These are phyloP conservation scores for Backusella parvicylindrica DNA, from an alignment of 192 early-diverging fungal genomes.

Conservation along the genomic window DNA sequence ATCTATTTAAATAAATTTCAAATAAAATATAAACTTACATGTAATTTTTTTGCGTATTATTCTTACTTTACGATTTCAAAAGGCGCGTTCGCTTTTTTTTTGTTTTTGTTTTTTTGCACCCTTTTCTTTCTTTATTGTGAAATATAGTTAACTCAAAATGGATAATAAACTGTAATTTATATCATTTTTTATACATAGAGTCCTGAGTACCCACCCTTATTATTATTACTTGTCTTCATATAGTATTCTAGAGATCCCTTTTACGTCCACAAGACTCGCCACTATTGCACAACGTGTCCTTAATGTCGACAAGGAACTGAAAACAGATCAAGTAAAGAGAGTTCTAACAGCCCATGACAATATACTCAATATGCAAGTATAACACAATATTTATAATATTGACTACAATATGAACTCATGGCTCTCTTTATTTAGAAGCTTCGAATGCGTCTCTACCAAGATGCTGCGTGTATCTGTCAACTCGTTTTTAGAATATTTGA, in stretches of 20 bases:
- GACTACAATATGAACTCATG: neutral
- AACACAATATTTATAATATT: neutral
- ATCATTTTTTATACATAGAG: too few relatives aligned
- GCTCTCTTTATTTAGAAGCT: constrained; percentile 22
- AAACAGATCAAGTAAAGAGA: constrained; percentile 36
- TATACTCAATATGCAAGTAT: constrained; percentile 38
- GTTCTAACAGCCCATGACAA: constrained; percentile 19
- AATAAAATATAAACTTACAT: neutral
- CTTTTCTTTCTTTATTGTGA: too few relatives aligned
- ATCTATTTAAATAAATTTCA: constrained; percentile 1
- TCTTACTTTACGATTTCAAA: too few relatives aligned
- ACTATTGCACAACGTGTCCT: constrained; percentile 38
- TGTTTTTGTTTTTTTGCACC: neutral
- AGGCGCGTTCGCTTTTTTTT: neutral
- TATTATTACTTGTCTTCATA: neutral
- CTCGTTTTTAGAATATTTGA: constrained; percentile 48
- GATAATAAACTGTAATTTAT: neutral
- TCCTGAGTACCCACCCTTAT: neutral
- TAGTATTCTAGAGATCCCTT: constrained; percentile 37
- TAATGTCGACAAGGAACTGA: constrained; percentile 47
- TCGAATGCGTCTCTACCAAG: constrained; percentile 31
- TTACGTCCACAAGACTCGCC: constrained; percentile 37
- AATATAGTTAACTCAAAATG: neutral
- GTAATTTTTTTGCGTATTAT: too few relatives aligned
- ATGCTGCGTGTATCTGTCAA: constrained; percentile 47